Evolutionary conservation across 208 protist species (phyloP), one percentile per base, ranked within the genome.

Genomic region (Acanthamoeba castellanii): DNA sequence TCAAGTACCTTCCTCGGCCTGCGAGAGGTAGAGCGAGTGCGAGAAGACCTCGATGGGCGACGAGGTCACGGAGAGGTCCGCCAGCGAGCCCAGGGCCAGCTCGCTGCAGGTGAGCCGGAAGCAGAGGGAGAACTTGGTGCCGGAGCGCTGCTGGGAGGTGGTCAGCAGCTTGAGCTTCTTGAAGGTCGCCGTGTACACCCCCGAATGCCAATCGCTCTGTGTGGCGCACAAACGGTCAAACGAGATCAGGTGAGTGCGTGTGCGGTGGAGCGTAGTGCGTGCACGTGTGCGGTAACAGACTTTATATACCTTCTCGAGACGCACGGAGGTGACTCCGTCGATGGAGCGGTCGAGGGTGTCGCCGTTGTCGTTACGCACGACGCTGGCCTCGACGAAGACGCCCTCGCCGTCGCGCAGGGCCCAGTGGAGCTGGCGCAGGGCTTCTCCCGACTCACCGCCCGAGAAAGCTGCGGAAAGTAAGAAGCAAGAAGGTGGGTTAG

Each of bases 91-190:
- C n/a, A 90, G 16, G 1, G 32, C 57, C 50, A 18, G 16, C 27
- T 14, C 6, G 18, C 8, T 1, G 52, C 82, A 45, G 8, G n/a
- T 32, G 30, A 90, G 32, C 7, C 30, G 47, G 27, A 90, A 90
- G 52, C 32, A 45, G 18, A 90, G 82, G 9, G 32, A 68, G 22
- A 90, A 68, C 52, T 70, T 59, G 52, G 82, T 66, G 50, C 82
- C 82, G n/a, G 47, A 68, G 32, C 47, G 82, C 30, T 90, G 82
- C 37, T 90, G 82, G 47, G 52, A 70, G 25, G 82, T 90, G 32
- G 32, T 90, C 2, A 90, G 82, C 9, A 90, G 47, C 52, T 90
- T 90, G 57, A 90, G 82, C 82, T 90, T 90, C 82, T 14, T 64
- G 82, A 90, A 90, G 3, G 82, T 66, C 6, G 82, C 82, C 30